Base-by-base conservation (phyloP, 192 early-diverging fungal genomes). In the Backusella parvicylindrica region DNA sequence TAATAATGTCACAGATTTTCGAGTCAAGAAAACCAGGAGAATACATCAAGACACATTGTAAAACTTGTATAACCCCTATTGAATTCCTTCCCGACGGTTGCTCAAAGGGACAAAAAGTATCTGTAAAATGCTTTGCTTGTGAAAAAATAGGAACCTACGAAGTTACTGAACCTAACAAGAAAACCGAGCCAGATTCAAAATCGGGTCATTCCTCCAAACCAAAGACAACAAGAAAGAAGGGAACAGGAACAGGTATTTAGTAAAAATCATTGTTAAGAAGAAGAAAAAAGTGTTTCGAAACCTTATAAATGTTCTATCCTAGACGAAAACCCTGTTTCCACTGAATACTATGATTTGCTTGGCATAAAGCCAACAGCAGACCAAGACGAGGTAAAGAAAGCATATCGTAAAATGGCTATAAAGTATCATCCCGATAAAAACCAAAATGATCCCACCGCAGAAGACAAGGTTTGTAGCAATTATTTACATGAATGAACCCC, bases 361-460 rank as follows among this genome's bases (percentile, higher is more conserved):
- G 92, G 89, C 6, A 92, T 98, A 8, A 64, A 84, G 4, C 78
- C 88, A 13, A 83, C 87, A 18, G 98, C 98, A 12, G 90, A 91
- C 13, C 84, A 90, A 38, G 86, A 88, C 3, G 92, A 93, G 56
- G 95, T 99, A 75, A 99, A 99, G 79, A 98, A 98, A 77, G 93
- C 90, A 37, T 99, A 99, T 82, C 91, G 94, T 75, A 83, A 90
- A 41, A 83, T 90, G 38, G 97, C 96, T 1, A 84, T 96, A 6
- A 91, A 90, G 71, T 95, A 84, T 69, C 98, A 99, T 75, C 98
- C 98, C 0, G 98, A 99, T 87, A 98, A 98, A 79, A 83, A 83
- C 31, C 43, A 23, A 36, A 50, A 79, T 47, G 77, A 83, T 69
- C 77, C 77, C n/a, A 78, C 77, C 15, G 77, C 77, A n/a, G 77